Evolutionary conservation across 164 flowering plant species (phyloP).

Genomic region (Stephania cephalantha): DNA sequence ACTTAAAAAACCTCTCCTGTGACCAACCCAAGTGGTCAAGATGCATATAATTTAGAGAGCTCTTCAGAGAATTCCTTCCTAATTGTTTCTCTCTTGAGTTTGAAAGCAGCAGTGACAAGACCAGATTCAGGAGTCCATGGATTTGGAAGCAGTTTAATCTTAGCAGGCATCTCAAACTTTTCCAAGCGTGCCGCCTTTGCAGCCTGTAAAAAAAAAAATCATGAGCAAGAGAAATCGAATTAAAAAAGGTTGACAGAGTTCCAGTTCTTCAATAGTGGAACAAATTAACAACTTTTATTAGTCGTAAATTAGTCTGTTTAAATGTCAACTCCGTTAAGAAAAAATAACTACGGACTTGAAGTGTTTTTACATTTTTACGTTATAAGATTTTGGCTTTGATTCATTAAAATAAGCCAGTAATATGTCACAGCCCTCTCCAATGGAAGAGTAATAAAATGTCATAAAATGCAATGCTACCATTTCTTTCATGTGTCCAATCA

Average conservation of each 20-base stretch:
- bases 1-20: neutral
- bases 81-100: constrained; percentile 82
- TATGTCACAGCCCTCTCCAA: neutral
- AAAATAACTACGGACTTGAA: neutral
- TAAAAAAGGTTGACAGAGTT: neutral
- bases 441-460: neutral
- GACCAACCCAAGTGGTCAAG: constrained; percentile 20
- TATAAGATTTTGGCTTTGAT: neutral
- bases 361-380: neutral
- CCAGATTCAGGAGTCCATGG: constrained; percentile 97
- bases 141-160: constrained; percentile 69
- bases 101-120: constrained; percentile 89
- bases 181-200: constrained; percentile 70
- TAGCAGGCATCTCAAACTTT: constrained; percentile 91
- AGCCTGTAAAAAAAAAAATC: constrained; percentile 34
- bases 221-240: neutral
- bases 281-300: neutral
- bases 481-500: too few species aligned
- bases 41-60: constrained; percentile 57
- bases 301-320: neutral
- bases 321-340: neutral
- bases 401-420: neutral
- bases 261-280: neutral
- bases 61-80: constrained; percentile 69
- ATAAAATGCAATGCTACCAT: neutral